These are phyloP conservation scores for Candida andamanensis DNA, from an alignment of 805 yeast genomes.

Conservation along the genomic window DNA sequence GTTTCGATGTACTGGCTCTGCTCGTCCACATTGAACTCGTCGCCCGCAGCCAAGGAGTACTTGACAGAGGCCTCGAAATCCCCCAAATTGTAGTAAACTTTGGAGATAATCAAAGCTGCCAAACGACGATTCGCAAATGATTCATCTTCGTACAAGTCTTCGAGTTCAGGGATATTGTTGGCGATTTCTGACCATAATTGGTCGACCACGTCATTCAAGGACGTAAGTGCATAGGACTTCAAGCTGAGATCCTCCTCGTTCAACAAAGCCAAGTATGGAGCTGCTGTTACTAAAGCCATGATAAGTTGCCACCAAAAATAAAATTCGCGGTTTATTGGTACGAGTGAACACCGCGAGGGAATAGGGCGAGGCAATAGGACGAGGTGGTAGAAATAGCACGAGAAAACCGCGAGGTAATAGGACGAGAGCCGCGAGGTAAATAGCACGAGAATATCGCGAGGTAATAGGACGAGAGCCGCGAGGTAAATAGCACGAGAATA, in stretches of 20 bases:
- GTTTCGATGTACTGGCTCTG: slow-evolving; percentile 87
- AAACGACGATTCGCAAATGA: slow-evolving; percentile 68
- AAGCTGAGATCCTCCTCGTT: slow-evolving; percentile 74
- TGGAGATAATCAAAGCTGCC: slow-evolving; percentile 91
- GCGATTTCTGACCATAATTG: slow-evolving; percentile 98
- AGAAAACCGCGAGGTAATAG: too few relatives aligned
- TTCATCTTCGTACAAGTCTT: slow-evolving; percentile 84
- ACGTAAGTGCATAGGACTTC: slow-evolving; percentile 77
- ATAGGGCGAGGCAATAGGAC: not conserved
- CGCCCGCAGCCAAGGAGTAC: slow-evolving; percentile 81
- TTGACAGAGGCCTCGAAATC: slow-evolving; percentile 88
- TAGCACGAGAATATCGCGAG: too few relatives aligned
- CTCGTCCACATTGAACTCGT: slow-evolving; percentile 68
- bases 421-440: too few relatives aligned
- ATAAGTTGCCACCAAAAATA: slow-evolving; percentile 9
- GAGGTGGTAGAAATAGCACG: too few relatives aligned
- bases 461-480: too few relatives aligned
- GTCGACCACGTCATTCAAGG: slow-evolving; percentile 78
- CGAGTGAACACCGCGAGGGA: not conserved
- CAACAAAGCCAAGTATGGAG: slow-evolving; percentile 85
- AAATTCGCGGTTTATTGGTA: too few relatives aligned
- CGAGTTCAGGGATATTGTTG: slow-evolving; percentile 80
- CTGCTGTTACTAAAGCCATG: slow-evolving; percentile 76
- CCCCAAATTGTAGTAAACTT: slow-evolving; percentile 86
- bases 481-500: too few relatives aligned